Conservation (phyloP, 2,329 filamentous ascomycete species). For the Ophiocordyceps polyrhachis-furcata region DNA sequence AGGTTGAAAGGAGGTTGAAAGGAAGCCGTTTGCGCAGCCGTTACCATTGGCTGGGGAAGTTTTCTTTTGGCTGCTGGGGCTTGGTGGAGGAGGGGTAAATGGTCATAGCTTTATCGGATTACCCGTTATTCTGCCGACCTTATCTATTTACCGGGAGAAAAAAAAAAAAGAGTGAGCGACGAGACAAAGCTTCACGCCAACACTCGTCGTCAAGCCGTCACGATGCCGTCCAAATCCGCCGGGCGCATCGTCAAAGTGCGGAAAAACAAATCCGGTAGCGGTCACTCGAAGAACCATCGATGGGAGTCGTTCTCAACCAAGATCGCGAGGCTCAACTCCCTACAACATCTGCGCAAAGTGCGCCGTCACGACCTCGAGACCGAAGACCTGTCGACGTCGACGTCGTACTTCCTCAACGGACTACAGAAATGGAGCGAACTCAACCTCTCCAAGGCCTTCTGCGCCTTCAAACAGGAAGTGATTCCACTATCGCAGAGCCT, state of each 20-base stretch:
- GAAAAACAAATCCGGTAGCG: conserved; percentile 52
- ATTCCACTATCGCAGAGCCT: conserved; percentile 72
- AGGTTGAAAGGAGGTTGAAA: conserved; percentile 11
- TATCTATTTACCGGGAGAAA: conserved; percentile 9
- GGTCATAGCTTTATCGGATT: conserved; percentile 16
- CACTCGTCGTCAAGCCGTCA: conserved; percentile 13
- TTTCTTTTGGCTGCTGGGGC: not conserved
- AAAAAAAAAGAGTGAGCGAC: conserved; percentile 15
- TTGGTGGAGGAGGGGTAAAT: conserved; percentile 1
- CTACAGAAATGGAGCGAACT: conserved; percentile 81
- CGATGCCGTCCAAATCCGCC: conserved; percentile 42
- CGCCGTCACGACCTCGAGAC: conserved; percentile 69
- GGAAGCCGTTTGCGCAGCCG: conserved; percentile 13
- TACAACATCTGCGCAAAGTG: conserved; percentile 83
- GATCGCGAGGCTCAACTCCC: conserved; percentile 69
- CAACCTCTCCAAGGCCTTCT: conserved; percentile 71
- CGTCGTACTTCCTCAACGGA: conserved; percentile 73
- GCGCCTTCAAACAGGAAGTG: conserved; percentile 56
- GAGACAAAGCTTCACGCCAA: conserved; percentile 6
- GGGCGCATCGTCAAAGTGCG: conserved; percentile 50
- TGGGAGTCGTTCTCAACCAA: conserved; percentile 86
- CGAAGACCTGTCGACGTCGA: conserved; percentile 53
- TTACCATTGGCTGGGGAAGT: conserved; percentile 11
- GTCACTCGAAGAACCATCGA: conserved; percentile 64
- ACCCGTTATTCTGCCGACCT: conserved; percentile 14